Base-by-base conservation (phyloP, 2,329 filamentous ascomycete species). In the Arthrobotrys conoides region DNA sequence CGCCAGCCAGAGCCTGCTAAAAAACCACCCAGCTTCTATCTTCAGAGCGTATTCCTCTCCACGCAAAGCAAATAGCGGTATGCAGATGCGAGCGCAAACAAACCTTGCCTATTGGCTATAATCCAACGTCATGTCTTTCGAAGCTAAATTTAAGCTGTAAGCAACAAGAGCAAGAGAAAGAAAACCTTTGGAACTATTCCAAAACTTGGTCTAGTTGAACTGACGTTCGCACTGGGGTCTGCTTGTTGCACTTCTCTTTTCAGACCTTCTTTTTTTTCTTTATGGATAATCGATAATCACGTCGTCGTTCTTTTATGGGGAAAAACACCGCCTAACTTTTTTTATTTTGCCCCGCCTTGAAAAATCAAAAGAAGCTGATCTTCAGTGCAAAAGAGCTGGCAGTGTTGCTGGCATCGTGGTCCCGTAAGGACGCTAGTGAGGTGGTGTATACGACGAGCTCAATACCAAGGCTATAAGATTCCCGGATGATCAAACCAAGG, bases 71-170 rank as follows among this genome's bases (percentile, higher is more conserved):
- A 71, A 76, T 66, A 71, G 38, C 30, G 73, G 73, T 68, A 77
- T 71, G 73, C 73, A 53, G 73, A 77, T 68, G 73, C 73, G 73
- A 77, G 51, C 53, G 51, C 33, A 66, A 65, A 65, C 66, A 66
- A 46, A 44, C 3, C 38, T 27, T 16, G 36, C 53, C 66, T 53
- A 77, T 77, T 77, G 73, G 73, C 67, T 77, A 59, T 61, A 53
- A 20, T 63, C 38, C 63, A 77, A 77, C 73, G 73, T 77, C 73
- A 77, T 63, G 49, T 71, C 73, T 53, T 77, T 53, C 12, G 53
- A 33, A 66, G 59, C 66, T 76, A 65, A 76, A 59, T 48, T 67
- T 59, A 61, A 67, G 61, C 61, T 49, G 65, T 44, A 33, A 61
- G 33, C 33, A 63, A 24, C 27, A 44, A 51, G 10, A 16, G 27